Evolutionary conservation across 1,139 yeast species (phyloP).

Genomic region (Hanseniaspora gamundiae): DNA sequence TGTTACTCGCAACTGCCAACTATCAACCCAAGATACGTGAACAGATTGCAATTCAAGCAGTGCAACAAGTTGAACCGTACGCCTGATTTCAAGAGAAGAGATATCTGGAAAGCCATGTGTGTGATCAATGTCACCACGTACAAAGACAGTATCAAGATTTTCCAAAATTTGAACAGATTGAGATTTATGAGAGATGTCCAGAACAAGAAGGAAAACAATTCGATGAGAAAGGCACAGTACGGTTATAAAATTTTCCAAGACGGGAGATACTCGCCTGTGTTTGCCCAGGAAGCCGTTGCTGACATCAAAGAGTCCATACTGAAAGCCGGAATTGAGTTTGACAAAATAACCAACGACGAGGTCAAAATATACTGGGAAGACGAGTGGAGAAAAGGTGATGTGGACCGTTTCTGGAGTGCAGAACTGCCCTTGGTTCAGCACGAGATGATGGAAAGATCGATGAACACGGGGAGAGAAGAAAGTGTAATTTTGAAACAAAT

Average conservation of each 20-base stretch:
- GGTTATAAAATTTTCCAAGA: constrained; percentile 42
- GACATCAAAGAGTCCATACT: constrained; percentile 63
- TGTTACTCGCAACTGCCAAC: constrained; percentile 77
- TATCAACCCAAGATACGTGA: constrained; percentile 49
- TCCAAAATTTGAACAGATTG: constrained; percentile 60
- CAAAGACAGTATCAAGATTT: constrained; percentile 61
- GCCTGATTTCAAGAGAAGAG: constrained; percentile 63
- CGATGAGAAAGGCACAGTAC: constrained; percentile 57
- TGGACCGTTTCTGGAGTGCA: constrained; percentile 20
- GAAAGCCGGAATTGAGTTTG: constrained; percentile 33
- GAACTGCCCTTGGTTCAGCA: constrained; percentile 17
- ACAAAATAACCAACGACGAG: constrained; percentile 5
- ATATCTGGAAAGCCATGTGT: constrained; percentile 85
- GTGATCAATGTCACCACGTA: constrained; percentile 60
- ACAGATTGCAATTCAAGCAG: constrained; percentile 55
- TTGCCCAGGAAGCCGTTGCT: constrained; percentile 84
- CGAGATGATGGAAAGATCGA: constrained; percentile 14
- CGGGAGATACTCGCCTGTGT: constrained; percentile 82
- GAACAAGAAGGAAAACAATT: constrained; percentile 47
- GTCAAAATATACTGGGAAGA: constrained; percentile 65
- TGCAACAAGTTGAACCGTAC: constrained; percentile 85
- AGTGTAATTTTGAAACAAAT: constrained; percentile 20
- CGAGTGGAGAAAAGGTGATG: constrained; percentile 73
- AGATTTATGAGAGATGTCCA: constrained; percentile 59
- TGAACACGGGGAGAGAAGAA: constrained; percentile 22